Evolutionary conservation across 2,329 filamentous ascomycete species (phyloP).

Genomic region (Colletotrichum sidae): DNA sequence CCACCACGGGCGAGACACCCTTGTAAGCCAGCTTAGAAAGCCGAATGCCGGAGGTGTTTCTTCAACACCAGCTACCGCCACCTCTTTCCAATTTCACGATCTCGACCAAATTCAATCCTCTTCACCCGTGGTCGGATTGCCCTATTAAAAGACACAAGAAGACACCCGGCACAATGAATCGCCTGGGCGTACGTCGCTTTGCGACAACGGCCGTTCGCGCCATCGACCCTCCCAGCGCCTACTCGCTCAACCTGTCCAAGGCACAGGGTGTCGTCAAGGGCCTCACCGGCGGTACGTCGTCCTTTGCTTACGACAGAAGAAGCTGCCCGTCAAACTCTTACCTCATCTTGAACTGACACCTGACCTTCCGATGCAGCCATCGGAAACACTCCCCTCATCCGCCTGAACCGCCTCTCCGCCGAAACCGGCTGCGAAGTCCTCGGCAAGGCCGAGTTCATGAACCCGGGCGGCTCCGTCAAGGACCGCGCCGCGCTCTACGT

Average conservation of each 20-base stretch:
- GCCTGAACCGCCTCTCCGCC: constrained; percentile 86
- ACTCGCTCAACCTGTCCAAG: constrained; percentile 79
- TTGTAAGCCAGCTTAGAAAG: constrained; percentile 26
- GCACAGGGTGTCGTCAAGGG: constrained; percentile 84
- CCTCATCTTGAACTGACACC: not conserved
- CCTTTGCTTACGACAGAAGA: constrained; percentile 3
- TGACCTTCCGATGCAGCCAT: constrained; percentile 72
- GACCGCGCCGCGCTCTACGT: constrained; percentile 96
- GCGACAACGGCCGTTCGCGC: constrained; percentile 67
- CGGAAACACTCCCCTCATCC: constrained; percentile 95
- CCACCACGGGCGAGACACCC: constrained; percentile 18
- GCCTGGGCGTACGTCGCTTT: constrained; percentile 75
- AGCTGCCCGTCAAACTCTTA: not conserved
- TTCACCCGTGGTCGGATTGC: too few relatives aligned
- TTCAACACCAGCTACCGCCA: constrained; percentile 9
- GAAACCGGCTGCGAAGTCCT: constrained; percentile 94
- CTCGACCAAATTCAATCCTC: not conserved
- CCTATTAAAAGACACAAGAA: too few relatives aligned
- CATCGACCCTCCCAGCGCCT: constrained; percentile 60
- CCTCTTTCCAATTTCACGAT: not conserved
- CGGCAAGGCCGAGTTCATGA: constrained; percentile 98
- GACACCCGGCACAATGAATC: constrained; percentile 68
- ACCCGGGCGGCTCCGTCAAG: constrained; percentile 96
- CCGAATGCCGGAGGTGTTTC: constrained; percentile 30
- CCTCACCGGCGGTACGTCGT: constrained; percentile 80